Base-by-base conservation (phyloP, 768 basidiomycete species). In the Candolleomyces aberdarensis region DNA sequence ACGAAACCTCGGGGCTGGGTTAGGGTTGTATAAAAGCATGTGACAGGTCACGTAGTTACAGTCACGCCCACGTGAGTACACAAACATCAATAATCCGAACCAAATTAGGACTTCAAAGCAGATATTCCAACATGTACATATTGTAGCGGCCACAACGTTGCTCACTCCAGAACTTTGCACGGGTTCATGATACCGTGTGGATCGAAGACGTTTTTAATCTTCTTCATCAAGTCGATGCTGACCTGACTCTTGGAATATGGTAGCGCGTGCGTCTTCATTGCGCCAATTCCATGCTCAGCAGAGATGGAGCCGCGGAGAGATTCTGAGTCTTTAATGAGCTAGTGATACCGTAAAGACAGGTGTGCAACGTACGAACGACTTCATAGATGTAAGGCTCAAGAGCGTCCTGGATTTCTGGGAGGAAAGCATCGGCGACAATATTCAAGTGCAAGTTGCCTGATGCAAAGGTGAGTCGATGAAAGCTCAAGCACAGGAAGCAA, bases 341-440 rank as follows among this genome's bases (percentile, higher is more conserved):
- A 56, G 57, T 41, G 48, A 50, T 36, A 53, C 7, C n/a, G 9
- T 20, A 14, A 40, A 52, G 39, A 4, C 9, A 49, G 43, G 32
- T 57, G 40, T 31, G n/a, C 9, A 11, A 82, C 88, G 67, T 67
- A 88, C 92, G 81, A 62, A 94, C 91, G 51, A 95, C 81, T 75
- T 98, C 94, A 69, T 94, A 99, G 46, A 99, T 81, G 72, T 93
- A 98, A 11, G 97, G 97, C 72, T 99, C 97, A 13, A 99, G 80
- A 20, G 92, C 90, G 41, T 83, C 83, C 71, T 94, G 87, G 32
- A 98, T 85, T 70, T 96, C 92, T 9, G 85, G 81, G 0, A 89
- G 84, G 71, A 94, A 99, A 20, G 85, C 79, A 43, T 87, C 82
- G 0, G 96, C 95, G 19, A 93, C 83, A 47, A 94, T 83, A 71